Evolutionary conservation across 192 early-diverging fungal genomes (phyloP), one percentile per base, ranked within the genome.

Genomic region (Mortierella claussenii): DNA sequence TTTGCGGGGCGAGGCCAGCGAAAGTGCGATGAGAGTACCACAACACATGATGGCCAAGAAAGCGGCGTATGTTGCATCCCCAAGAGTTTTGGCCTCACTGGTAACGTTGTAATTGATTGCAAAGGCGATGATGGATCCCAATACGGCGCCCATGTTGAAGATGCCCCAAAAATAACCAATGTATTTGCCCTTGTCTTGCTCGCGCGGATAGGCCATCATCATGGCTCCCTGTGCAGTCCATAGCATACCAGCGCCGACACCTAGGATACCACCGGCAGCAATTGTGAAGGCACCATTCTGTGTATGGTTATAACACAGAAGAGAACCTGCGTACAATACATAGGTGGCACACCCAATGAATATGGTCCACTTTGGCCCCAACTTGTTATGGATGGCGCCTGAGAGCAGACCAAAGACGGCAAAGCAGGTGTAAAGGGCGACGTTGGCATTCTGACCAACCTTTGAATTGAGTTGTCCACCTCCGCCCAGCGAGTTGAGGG

Each of bases 121-220:
- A 53, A 94, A 84, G 31, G 85, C 83, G 56, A 95, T 84, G 23
- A 88, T 83, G 40, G 87, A 86, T 61, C 94, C 94, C 17, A 95
- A 49, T 58, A 91, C 85, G 34, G 88, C 94, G 61, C 94, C 94
- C 48, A 87, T 67, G 52, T 81, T 81, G 84, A 94, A 95, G 61
- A 94, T 89, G 48, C 88, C 82, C 94, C 94, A 95, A 85, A 95
- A 95, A 23, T 87, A 78, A 28, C 87, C 87, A 54, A 95, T 91
- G 71, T 83, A 92, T 58, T 80, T 85, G 27, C 91, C 93, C 80
- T 93, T 93, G 30, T 91, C 82, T 17, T 32, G 28, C 15, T 53
- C 50, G 18, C 18, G 28, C 12, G 50, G 50, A 20, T 53, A 53
- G 27, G 93, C 89, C 65, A 92, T 83, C 89, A 93, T 91, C 49